Conservation (phyloP, 257 asterid genomes). For the Handroanthus guayacan region DNA sequence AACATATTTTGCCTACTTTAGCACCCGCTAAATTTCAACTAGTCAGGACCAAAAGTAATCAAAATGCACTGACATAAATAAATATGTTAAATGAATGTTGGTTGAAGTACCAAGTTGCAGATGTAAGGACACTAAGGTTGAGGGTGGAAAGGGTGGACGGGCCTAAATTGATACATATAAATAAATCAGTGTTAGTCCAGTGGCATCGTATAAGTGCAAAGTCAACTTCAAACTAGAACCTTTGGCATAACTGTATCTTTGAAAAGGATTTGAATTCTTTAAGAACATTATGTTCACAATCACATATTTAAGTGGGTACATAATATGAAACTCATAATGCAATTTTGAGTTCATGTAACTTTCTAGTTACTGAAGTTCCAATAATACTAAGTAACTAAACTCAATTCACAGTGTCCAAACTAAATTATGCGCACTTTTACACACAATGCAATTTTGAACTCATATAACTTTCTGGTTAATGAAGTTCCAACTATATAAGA, state of each 20-base stretch:
- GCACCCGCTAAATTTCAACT: not conserved
- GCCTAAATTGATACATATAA: not conserved
- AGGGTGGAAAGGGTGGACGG: not conserved
- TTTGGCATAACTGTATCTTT: not conserved
- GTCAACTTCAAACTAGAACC: not conserved
- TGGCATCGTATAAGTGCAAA: not conserved
- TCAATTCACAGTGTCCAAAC: no score
- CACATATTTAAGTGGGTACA: not conserved
- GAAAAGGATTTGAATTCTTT: conserved; percentile 5
- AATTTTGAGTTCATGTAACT: not conserved
- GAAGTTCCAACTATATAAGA: not conserved
- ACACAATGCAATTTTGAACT: no score
- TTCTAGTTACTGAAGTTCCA: not conserved
- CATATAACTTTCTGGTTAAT: not conserved
- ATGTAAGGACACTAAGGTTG: not conserved
- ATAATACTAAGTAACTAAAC: not conserved
- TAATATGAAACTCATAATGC: not conserved
- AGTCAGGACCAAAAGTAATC: not conserved
- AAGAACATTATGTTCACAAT: not conserved
- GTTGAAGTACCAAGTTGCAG: conserved; percentile 2
- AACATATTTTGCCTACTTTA: not conserved
- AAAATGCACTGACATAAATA: not conserved
- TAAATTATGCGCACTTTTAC: no score
- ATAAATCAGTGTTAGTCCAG: not conserved
- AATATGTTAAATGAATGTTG: not conserved